Percentiles rank a stretch among this genome's conserved stretches.
Evolutionary conservation across 306 rosid genomes (phyloP).

Genomic region (Rosa lucieae): DNA sequence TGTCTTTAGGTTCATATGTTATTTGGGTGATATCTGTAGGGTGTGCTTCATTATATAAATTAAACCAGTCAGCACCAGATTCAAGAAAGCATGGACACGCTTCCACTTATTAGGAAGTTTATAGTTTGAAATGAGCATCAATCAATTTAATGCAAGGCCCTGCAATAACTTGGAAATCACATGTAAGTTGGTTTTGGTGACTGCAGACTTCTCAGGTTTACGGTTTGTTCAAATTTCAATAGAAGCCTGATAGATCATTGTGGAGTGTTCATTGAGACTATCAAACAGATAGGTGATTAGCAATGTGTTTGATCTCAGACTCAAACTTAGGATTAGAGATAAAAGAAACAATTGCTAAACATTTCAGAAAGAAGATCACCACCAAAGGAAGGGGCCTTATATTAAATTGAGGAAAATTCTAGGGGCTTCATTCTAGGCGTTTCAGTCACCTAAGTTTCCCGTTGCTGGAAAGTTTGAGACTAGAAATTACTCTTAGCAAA

Average conservation of each 20-base stretch:
- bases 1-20: too few species aligned
- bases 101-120: too few species aligned
- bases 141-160: neutral
- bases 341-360: neutral
- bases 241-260: neutral
- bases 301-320: neutral
- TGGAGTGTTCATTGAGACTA: neutral
- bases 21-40: neutral
- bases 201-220: neutral
- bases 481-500: neutral
- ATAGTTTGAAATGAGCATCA: neutral
- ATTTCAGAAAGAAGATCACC: neutral
- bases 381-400: neutral
- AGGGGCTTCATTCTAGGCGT: neutral
- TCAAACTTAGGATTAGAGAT: neutral
- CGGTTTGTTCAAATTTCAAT: neutral
- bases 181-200: neutral
- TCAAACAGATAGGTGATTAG: neutral
- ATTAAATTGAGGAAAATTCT: neutral
- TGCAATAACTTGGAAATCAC: neutral
- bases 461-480: too few species aligned
- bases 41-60: neutral
- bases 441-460: neutral
- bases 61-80: neutral
- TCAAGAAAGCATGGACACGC: neutral